Conservation (phyloP, 208 protist species). For the Trypanosoma caninum region DNA sequence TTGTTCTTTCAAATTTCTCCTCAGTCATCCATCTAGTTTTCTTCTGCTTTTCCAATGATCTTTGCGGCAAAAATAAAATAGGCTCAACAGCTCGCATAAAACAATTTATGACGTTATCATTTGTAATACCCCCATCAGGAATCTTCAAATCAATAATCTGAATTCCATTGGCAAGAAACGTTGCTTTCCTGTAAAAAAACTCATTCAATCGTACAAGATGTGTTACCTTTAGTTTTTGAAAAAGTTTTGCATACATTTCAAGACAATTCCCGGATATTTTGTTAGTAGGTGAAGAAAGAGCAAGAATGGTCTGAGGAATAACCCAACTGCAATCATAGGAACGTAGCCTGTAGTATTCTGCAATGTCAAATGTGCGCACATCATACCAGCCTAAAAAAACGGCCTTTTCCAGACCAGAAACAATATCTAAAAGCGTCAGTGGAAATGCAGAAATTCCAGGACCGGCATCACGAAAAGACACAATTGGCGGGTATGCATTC, state of each 20-base stretch:
- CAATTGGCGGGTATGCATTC: slow-evolving; percentile 70
- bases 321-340: slow-evolving; percentile 94
- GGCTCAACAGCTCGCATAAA: slow-evolving; percentile 89
- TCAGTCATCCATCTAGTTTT: neutral
- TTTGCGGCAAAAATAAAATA: slow-evolving; percentile 12
- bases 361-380: slow-evolving; percentile 84
- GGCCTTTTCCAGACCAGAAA: slow-evolving; percentile 71
- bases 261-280: slow-evolving; percentile 24
- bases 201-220: slow-evolving; percentile 94
- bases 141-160: slow-evolving; percentile 93
- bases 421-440: slow-evolving; percentile 76
- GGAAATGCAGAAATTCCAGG: slow-evolving; percentile 76
- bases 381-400: slow-evolving; percentile 71
- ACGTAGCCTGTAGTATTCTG: slow-evolving; percentile 87
- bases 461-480: slow-evolving; percentile 94
- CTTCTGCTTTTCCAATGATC: neutral
- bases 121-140: slow-evolving; percentile 90
- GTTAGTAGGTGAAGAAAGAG: slow-evolving; percentile 83
- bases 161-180: slow-evolving; percentile 87
- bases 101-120: slow-evolving; percentile 69
- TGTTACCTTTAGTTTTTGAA: slow-evolving; percentile 77
- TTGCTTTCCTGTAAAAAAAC: slow-evolving; percentile 77
- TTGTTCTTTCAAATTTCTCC: neutral
- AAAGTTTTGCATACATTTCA: slow-evolving; percentile 49
- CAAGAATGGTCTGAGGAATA: slow-evolving; percentile 90